phyloP scores from a whole-genome alignment of 2,329 filamentous ascomycete genomes.

The Periconia sp. region DNA sequence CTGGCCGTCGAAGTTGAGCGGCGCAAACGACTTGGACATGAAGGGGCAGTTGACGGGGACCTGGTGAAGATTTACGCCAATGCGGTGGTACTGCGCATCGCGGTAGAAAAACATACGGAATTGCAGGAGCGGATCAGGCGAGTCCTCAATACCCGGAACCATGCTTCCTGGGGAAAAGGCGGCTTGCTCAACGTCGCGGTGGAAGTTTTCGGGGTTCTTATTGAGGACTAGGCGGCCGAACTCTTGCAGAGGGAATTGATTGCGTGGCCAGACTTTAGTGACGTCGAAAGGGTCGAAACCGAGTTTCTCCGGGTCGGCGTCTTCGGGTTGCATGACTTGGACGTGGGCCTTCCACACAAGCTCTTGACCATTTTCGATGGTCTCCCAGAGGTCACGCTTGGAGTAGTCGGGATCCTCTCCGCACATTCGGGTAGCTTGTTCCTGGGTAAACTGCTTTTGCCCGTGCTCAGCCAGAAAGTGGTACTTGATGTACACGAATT shows the following conservation, averaged over 20 bases:
- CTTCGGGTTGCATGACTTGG: conserved; percentile 56
- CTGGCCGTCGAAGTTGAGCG: conserved; percentile 53
- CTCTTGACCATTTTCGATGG: conserved; percentile 56
- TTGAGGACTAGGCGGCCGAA: conserved; percentile 56
- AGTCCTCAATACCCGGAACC: conserved; percentile 68
- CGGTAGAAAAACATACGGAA: conserved; percentile 71
- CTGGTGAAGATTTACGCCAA: conserved; percentile 63
- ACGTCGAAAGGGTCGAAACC: conserved; percentile 59
- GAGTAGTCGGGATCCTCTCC: conserved; percentile 56
- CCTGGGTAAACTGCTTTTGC: conserved; percentile 55
- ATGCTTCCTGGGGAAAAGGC: conserved; percentile 70
- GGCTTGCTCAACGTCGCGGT: conserved; percentile 69
- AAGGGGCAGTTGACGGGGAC: conserved; percentile 57
- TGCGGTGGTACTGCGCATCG: conserved; percentile 62
- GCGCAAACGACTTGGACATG: conserved; percentile 50
- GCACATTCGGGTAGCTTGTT: conserved; percentile 43
- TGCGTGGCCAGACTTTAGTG: conserved; percentile 58
- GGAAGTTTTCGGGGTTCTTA: conserved; percentile 62
- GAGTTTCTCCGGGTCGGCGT: conserved; percentile 56
- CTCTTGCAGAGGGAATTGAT: conserved; percentile 55
- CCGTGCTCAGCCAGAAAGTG: conserved; percentile 58
- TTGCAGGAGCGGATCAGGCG: conserved; percentile 70
- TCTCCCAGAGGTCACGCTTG: conserved; percentile 55
- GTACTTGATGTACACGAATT: conserved; percentile 57
- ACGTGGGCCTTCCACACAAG: conserved; percentile 55